Evolutionary conservation across 805 yeast genomes (phyloP), one percentile per base, ranked within the genome.

Genomic region (Wickerhamiella sergipiensis): DNA sequence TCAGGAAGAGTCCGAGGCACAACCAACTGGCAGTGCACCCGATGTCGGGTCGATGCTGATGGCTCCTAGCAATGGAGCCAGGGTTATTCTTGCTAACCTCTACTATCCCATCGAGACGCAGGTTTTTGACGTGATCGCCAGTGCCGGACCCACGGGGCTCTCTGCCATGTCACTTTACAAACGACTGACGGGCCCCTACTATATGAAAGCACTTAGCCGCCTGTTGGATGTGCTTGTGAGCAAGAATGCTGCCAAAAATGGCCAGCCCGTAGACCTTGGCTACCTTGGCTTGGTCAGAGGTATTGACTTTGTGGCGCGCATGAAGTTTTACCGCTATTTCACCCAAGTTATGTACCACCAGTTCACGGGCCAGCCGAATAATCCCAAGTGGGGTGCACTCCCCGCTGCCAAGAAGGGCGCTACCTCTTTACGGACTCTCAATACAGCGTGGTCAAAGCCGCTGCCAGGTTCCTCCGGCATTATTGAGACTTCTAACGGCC

Each of bases 271-370:
- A 1, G 42, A 61, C 50, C 52, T 61, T 45, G 67, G 62, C 50
- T 67, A 61, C 52, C 64, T 64, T 52, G 68, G 64, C 1, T 67
- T 86, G 12, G 72, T 82, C 0, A 72, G 83, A 54, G 80, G 81
- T 17, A 77, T 78, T 53, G 94, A 85, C 60, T 79, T 79, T 56
- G 80, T 78, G 53, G 94, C 95, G 0, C 79, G 87, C 55, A 71
- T 74, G 52, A 83, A 85, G 59, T 84, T 79, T 57, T 85, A 77
- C 64, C 70, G 94, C 42, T 80, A 83, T 57, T 71, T 80, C 54
- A 71, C 80, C 0, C 71, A 72, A 45, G 61, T 65, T 3, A 66
- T 71, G 44, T 74, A 71, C 50, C 52, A 66, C 17, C 60, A 57
- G 19, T 61, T 68, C 15, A 62, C 68, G 0, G 65, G 65, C 21